A percentile compares a stretch with the other conserved stretches of the same genome.
phyloP scores from a whole-genome alignment of 306 rosid species.

The Cucurbita maxima region DNA sequence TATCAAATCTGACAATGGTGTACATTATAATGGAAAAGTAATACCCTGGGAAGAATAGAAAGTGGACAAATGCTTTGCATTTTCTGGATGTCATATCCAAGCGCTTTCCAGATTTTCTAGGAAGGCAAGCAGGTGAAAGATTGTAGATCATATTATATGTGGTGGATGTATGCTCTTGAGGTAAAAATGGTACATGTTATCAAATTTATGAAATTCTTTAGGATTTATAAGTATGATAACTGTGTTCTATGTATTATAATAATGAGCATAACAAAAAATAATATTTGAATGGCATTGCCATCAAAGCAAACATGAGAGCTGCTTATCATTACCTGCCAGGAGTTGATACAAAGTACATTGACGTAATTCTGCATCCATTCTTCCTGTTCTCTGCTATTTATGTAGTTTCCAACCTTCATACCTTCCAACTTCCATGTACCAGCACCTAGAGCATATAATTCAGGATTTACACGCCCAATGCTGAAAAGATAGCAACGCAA shows the following conservation, averaged over 20 bases:
- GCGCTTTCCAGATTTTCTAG: neutral
- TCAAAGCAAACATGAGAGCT: neutral
- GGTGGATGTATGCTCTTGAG: neutral
- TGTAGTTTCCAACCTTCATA: conserved; percentile 12
- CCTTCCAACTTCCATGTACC: conserved; percentile 39
- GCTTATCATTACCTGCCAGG: conserved; percentile 67
- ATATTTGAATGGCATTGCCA: neutral
- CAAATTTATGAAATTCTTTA: neutral
- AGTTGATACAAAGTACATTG: conserved; percentile 63
- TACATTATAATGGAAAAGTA: neutral
- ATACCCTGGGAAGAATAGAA: neutral
- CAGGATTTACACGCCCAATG: conserved; percentile 76
- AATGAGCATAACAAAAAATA: neutral
- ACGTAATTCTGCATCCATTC: conserved; percentile 69
- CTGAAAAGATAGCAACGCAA: conserved; percentile 24
- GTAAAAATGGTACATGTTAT: neutral
- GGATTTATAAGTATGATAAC: neutral
- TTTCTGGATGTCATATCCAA: neutral
- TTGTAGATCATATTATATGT: neutral
- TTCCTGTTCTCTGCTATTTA: conserved; percentile 32
- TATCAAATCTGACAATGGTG: neutral
- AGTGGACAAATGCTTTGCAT: neutral
- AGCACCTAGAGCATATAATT: conserved; percentile 65
- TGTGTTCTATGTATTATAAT: neutral
- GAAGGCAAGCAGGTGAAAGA: neutral